Conservation (phyloP, 768 basidiomycete species). For the Pleurotus tuoliensis region DNA sequence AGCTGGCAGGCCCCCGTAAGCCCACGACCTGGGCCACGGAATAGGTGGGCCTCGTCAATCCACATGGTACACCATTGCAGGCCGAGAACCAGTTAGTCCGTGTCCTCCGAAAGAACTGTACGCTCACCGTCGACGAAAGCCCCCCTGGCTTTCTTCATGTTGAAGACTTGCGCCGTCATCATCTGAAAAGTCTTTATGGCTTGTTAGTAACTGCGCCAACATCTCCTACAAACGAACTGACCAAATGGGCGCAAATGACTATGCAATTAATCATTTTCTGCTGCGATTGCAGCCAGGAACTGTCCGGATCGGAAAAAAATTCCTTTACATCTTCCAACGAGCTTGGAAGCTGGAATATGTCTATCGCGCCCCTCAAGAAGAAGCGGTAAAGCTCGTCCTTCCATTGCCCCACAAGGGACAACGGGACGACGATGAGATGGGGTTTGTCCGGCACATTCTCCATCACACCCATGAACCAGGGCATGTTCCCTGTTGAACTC, state of each 20-base stretch:
- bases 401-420: conserved; percentile 20
- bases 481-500: background rate
- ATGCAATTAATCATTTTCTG: background rate
- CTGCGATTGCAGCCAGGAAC: background rate
- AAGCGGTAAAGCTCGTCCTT: conserved; percentile 12
- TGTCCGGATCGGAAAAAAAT: background rate
- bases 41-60: conserved; percentile 15
- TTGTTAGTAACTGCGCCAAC: background rate
- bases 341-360: conserved; percentile 3
- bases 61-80: background rate
- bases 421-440: conserved; percentile 19
- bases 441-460: conserved; percentile 3
- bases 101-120: no score
- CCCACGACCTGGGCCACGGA: conserved; percentile 4
- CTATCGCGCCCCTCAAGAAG: conserved; percentile 4
- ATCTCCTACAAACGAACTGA: background rate
- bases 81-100: background rate
- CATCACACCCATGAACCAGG: background rate
- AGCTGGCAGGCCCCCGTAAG: conserved; percentile 9
- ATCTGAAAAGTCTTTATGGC: background rate
- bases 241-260: background rate
- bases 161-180: background rate
- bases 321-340: background rate
- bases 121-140: no score
- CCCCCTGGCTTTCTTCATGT: background rate